phyloP scores from a whole-genome alignment of 495 filamentous ascomycete species.

The Lophiostoma macrostomum region DNA sequence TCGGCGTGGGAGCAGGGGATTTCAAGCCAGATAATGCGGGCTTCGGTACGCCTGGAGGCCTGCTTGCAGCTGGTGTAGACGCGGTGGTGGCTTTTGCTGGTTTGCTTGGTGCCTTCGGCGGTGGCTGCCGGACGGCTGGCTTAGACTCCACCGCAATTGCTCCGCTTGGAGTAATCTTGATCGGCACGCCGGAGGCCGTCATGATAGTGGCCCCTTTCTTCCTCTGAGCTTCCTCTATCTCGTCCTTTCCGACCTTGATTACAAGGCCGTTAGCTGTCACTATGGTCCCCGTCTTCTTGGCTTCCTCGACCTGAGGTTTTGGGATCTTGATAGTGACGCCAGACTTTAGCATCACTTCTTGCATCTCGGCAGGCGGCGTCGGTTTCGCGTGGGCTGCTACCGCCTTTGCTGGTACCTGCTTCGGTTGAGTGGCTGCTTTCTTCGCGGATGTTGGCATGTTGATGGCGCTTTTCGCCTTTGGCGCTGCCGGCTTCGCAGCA shows the following conservation, averaged over 20 bases:
- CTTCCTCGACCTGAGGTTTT: conserved; percentile 28
- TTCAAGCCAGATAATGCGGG: neutral
- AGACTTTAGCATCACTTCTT: conserved; percentile 24
- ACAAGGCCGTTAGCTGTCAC: conserved; percentile 23
- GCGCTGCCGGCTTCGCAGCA: neutral
- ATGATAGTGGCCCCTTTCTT: conserved; percentile 24
- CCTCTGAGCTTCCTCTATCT: conserved; percentile 27
- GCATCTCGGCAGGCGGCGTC: conserved; percentile 7
- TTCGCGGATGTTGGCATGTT: conserved; percentile 5
- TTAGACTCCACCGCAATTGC: conserved; percentile 17
- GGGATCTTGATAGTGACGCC: conserved; percentile 31
- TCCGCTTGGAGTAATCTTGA: conserved; percentile 23
- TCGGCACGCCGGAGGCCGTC: conserved; percentile 23
- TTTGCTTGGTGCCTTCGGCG: neutral
- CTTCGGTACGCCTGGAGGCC: neutral
- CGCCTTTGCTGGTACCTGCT: neutral
- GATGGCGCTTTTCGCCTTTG: conserved; percentile 20
- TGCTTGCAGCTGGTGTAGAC: neutral
- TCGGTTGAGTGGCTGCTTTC: conserved; percentile 1
- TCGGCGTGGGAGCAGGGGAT: neutral
- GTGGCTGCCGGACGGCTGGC: neutral
- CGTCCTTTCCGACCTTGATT: conserved; percentile 19
- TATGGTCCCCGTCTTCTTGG: conserved; percentile 25
- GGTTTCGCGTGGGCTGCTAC: conserved; percentile 8
- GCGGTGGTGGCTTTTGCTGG: neutral